Percentiles rank a stretch among this genome's conserved stretches.
Evolutionary conservation across 139 green algal species (phyloP).

Genomic region (Chlamydomonas sphaeroides): DNA sequence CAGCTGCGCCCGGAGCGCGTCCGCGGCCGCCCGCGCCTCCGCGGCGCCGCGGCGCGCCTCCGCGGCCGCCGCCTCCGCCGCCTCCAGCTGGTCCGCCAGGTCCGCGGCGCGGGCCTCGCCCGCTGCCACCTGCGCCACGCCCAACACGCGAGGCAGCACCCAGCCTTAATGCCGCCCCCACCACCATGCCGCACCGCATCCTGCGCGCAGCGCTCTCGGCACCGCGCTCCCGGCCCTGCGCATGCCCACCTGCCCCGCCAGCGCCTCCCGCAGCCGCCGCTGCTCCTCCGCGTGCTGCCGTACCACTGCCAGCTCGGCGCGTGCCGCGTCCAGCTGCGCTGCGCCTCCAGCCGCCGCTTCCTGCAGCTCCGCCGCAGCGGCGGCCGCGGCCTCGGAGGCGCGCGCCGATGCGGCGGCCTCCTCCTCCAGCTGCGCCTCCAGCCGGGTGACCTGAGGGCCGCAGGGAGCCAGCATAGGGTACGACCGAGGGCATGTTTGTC

Average conservation of each 20-base stretch:
- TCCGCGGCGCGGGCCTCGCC: neutral
- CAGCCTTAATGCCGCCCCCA: too few relatives aligned
- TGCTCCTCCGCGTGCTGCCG: constrained; percentile 29
- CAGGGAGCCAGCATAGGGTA: too few relatives aligned
- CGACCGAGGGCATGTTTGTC: too few relatives aligned
- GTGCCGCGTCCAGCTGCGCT: constrained; percentile 32
- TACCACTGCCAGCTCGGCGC: constrained; percentile 23
- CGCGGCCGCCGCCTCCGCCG: neutral
- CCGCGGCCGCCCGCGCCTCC: neutral
- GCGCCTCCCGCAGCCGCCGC: constrained; percentile 2
- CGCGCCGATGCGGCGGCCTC: neutral
- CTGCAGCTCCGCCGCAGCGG: neutral
- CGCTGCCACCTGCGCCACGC: neutral
- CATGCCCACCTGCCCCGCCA: too few relatives aligned
- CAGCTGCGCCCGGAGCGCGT: neutral
- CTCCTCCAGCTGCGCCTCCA: constrained; percentile 30
- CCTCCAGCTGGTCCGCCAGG: neutral
- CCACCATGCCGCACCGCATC: too few relatives aligned
- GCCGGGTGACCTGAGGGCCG: constrained; percentile 6
- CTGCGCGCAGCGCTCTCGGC: too few relatives aligned
- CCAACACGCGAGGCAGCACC: too few relatives aligned
- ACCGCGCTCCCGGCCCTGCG: too few relatives aligned
- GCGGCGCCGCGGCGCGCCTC: neutral
- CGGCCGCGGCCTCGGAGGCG: neutral
- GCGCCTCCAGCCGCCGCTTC: neutral